Evolutionary conservation across 768 basidiomycete species (phyloP), one percentile per base, ranked within the genome.

Genomic region (Heimioporus sp.): DNA sequence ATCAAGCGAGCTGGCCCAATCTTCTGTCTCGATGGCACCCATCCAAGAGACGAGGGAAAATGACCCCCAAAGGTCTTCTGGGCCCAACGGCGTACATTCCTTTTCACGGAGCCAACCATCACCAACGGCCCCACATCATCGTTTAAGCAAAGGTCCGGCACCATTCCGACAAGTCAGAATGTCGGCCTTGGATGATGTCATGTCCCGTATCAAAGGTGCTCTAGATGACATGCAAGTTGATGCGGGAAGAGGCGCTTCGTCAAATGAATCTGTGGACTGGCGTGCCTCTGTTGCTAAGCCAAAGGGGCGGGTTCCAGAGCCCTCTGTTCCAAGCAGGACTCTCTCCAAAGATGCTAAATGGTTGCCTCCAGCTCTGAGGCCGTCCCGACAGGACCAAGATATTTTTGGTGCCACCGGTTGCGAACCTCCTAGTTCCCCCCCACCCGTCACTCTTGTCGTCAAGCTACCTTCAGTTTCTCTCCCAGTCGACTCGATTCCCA

Each of bases 191-290:
- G 83, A 90, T 62, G 89, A 93, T 63, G 80, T 83, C 24, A 90
- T 93, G 80, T 89, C 87, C 7, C 81, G 91, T 38, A 92, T 93
- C 62, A 92, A 86, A 62, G 90, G 88, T 31, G 91, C 85, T 13
- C 62, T 93, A 50, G 79, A 82, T 63, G 78, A 76, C 30, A 87
- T 87, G 82, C 86, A 84, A 51, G 71, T 74, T 19, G 78, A 79
- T 28, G 61, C 60, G 38, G 62, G 61, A 54, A 70, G 61, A 30
- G 59, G 48, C 1, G 15, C 48, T 38, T 46, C 45, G 46, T 55
- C 52, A 42, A 55, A 50, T 17, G 66, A 62, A 37, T 50, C 48
- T 19, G 48, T 61, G 6, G 66, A 57, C 49, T 62, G 54, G 65
- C 65, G 53, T 48, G 46, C 30, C 15, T 37, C 56, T 50, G 53